These are phyloP conservation scores for Salix suchowensis DNA, from an alignment of 345 rosid species.

Conservation along the genomic window DNA sequence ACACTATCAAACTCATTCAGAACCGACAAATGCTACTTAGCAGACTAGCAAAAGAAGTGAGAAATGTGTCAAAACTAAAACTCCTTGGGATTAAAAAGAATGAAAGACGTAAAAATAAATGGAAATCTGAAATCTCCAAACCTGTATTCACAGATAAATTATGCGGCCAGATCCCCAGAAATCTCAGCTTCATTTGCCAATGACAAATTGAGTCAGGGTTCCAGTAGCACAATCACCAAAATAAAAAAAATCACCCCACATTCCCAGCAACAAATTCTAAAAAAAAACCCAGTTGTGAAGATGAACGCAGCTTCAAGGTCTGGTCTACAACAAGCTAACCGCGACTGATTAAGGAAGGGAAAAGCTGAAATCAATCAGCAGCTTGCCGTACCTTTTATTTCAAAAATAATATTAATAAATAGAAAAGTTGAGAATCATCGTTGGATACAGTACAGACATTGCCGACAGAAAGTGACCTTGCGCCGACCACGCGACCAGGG, in stretches of 20 bases:
- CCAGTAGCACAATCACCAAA: slow-evolving; percentile 19
- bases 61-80: background rate
- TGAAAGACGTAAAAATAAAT: background rate
- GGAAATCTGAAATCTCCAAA: slow-evolving; percentile 10
- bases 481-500: slow-evolving; percentile 57
- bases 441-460: slow-evolving; percentile 76
- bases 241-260: slow-evolving; percentile 22
- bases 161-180: slow-evolving; percentile 41
- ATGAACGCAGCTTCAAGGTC: slow-evolving; percentile 14
- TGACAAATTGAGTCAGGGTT: slow-evolving; percentile 23
- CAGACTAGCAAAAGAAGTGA: background rate
- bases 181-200: slow-evolving; percentile 57
- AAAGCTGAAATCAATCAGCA: slow-evolving; percentile 1
- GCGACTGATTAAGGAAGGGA: slow-evolving; percentile 14
- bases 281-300: slow-evolving; percentile 9
- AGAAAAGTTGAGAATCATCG: slow-evolving; percentile 45
- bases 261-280: background rate
- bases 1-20: background rate
- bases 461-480: slow-evolving; percentile 87
- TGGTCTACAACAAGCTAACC: slow-evolving; percentile 1
- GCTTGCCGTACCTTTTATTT: slow-evolving; percentile 24
- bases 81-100: background rate
- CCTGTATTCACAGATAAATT: slow-evolving; percentile 41
- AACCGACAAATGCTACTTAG: background rate
- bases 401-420: slow-evolving; percentile 22